Percentiles rank a stretch among this genome's conserved stretches.
Conservation (phyloP, 345 rosid genomes). For the Gynandropsis gynandra region DNA sequence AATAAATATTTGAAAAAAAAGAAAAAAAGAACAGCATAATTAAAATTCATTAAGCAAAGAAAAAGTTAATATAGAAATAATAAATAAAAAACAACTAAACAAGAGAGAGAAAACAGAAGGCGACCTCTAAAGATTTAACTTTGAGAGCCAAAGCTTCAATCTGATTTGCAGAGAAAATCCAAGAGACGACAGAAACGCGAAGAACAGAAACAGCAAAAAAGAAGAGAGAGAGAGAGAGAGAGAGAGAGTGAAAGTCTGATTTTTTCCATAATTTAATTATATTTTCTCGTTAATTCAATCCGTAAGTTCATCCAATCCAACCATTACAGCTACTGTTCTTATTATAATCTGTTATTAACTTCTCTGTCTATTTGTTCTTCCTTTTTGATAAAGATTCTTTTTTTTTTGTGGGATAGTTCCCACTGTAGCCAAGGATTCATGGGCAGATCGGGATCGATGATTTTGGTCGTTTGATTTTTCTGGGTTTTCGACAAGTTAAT, state of each 20-base stretch:
- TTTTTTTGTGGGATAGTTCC: neutral
- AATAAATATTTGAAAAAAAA: no score
- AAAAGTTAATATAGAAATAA: slow-evolving; percentile 11
- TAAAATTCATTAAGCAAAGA: neutral
- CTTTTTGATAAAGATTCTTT: slow-evolving; percentile 3
- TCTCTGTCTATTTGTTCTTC: slow-evolving; percentile 2
- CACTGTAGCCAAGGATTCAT: slow-evolving; percentile 15
- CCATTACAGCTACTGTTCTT: slow-evolving; percentile 24
- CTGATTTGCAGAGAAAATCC: slow-evolving; percentile 69
- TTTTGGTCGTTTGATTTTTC: slow-evolving; percentile 10
- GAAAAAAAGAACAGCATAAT: no score
- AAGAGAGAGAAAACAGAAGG: slow-evolving; percentile 30
- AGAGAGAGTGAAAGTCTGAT: slow-evolving; percentile 14
- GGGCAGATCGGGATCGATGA: slow-evolving; percentile 40
- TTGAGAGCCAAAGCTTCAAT: slow-evolving; percentile 38
- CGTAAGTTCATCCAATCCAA: slow-evolving; percentile 38
- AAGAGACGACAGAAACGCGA: slow-evolving; percentile 44
- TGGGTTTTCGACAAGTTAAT: neutral
- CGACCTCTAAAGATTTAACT: slow-evolving; percentile 40
- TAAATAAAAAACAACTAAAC: slow-evolving; percentile 3
- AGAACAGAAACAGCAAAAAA: slow-evolving; percentile 33
- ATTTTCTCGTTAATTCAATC: slow-evolving; percentile 48
- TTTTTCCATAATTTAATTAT: slow-evolving; percentile 9
- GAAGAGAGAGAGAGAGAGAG: slow-evolving; percentile 23
- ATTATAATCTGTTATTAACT: slow-evolving; percentile 14